Evolutionary conservation across 352 stramenopile genomes (phyloP).

Genomic region (Globisporangium perplexum): DNA sequence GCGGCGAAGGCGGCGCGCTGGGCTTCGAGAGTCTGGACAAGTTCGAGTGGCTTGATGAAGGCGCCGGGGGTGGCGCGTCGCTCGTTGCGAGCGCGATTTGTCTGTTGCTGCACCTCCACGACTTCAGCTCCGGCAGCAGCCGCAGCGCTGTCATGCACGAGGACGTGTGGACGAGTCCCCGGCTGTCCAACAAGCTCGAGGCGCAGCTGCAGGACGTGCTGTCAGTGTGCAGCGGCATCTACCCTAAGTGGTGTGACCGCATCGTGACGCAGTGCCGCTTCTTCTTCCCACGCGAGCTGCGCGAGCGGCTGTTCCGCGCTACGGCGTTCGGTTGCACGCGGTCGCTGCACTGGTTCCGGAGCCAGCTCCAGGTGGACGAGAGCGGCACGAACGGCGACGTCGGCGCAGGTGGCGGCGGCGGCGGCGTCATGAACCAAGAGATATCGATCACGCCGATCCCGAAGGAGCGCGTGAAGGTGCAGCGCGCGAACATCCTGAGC

Average conservation of each 20-base stretch:
- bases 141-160: slow-evolving; percentile 21
- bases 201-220: slow-evolving; percentile 77
- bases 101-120: slow-evolving; percentile 56
- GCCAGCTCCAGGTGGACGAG: slow-evolving; percentile 57
- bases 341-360: slow-evolving; percentile 79
- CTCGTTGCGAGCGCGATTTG: slow-evolving; percentile 37
- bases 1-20: background rate
- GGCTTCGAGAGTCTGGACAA: slow-evolving; percentile 1
- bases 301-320: slow-evolving; percentile 66
- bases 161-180: slow-evolving; percentile 62
- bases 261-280: slow-evolving; percentile 78
- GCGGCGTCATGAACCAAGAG: slow-evolving; percentile 66
- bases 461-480: slow-evolving; percentile 83
- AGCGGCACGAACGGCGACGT: slow-evolving; percentile 7
- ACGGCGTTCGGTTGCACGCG: slow-evolving; percentile 78
- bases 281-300: slow-evolving; percentile 69
- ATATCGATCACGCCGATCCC: slow-evolving; percentile 80
- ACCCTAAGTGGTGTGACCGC: slow-evolving; percentile 71
- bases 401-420: slow-evolving; percentile 10
- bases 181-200: slow-evolving; percentile 76
- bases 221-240: slow-evolving; percentile 77
- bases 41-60: slow-evolving; percentile 18
- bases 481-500: slow-evolving; percentile 65
- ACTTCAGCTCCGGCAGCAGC: slow-evolving; percentile 19
- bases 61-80: background rate